Evolutionary conservation across 441 rosid genomes (phyloP), one percentile per base, ranked within the genome.

Genomic region (Pelargonium exstipulatum): DNA sequence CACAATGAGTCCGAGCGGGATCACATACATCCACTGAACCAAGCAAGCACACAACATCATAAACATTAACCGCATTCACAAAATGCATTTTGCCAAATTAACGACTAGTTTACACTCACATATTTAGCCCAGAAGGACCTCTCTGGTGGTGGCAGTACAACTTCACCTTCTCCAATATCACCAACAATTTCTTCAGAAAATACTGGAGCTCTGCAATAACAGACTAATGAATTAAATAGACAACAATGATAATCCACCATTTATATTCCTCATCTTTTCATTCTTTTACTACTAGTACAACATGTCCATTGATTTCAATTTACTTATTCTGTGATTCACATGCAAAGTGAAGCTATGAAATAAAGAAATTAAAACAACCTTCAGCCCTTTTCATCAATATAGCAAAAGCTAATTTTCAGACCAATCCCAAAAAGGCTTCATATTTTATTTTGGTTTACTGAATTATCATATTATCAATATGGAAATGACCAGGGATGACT

Each of bases 111-210:
- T 13, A 55, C 63, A 87, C 96, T 85, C 71, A 91, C 99, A 74
- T 94, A 94, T 94, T 94, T 91, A 60, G 97, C 96, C 97, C 96
- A 94, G 73, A 90, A 87, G 45, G 97, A 85, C 76, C 83, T 90
- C 82, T 91, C 99, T 45, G 94, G 96, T 57, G 93, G 94, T 62
- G 66, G 74, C 3, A 24, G 29, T 69, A 83, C 75, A 51, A 78
- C 73, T 82, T 86, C 96, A 71, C 83, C 90, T 75, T 90, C 99
- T 45, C 71, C 89, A 62, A 82, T 80, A 81, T 87, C 96, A 42
- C 84, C 79, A 42, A 80, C 70, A 65, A 76, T 60, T 74, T 86
- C 95, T 84, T 94, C 96, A 0, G 88, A 57, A 69, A 94, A 94
- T 51, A 88, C 62, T 37, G 96, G 96, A 69, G 96, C 82, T 80